Conservation (phyloP, 169 alveolate genomes). For the Amoebophrya sp. region DNA sequence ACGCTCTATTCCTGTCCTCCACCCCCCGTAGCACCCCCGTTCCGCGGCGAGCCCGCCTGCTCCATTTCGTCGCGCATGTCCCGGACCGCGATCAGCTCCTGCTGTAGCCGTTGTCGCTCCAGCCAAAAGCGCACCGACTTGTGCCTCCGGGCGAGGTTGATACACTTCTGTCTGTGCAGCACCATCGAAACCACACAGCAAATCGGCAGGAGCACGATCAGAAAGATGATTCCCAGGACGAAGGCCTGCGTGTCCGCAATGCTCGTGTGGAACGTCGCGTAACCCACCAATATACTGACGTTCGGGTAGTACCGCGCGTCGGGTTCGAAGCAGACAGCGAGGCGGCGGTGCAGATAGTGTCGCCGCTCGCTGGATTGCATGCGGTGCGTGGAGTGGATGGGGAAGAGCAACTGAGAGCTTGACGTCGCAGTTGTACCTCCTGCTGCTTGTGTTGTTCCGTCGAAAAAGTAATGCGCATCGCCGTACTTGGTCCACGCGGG, state of each 20-base stretch:
- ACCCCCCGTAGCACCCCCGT: too few species aligned
- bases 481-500: too few species aligned
- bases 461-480: too few species aligned
- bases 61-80: neutral
- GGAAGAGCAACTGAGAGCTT: too few species aligned
- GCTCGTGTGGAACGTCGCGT: neutral
- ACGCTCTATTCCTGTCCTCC: too few species aligned
- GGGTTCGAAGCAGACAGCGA: neutral
- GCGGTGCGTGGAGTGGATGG: too few species aligned
- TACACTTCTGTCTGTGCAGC: neutral
- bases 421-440: too few species aligned
- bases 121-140: neutral
- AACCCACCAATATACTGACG: neutral
- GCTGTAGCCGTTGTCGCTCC: neutral
- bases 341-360: neutral
- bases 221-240: neutral
- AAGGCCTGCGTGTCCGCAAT: neutral
- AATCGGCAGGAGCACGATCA: neutral
- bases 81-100: neutral
- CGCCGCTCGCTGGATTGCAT: too few species aligned
- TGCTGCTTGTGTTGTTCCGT: too few species aligned
- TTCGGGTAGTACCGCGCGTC: neutral
- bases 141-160: neutral
- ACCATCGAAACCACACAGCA: neutral
- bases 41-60: too few species aligned